These are phyloP conservation scores for Aspergillus sp. DNA, from an alignment of 2,329 filamentous ascomycete species.

Conservation along the genomic window DNA sequence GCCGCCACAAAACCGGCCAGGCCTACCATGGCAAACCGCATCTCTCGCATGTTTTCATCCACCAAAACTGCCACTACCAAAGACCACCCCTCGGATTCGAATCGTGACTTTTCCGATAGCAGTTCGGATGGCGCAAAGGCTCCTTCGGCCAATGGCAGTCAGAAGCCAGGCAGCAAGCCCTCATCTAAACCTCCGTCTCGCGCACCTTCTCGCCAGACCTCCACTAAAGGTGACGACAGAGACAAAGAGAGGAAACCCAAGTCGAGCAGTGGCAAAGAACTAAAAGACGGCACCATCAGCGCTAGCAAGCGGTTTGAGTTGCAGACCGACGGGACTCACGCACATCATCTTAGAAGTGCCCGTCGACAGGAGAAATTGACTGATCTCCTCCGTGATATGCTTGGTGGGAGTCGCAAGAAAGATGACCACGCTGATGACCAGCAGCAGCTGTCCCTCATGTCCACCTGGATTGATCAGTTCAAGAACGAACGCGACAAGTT, in stretches of 20 bases:
- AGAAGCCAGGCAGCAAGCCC: conserved; percentile 18
- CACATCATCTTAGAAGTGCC: conserved; percentile 81
- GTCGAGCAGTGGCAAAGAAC: conserved; percentile 20
- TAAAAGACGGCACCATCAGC: conserved; percentile 25
- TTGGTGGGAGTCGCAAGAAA: conserved; percentile 75
- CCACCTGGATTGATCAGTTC: conserved; percentile 90
- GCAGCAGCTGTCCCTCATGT: conserved; percentile 84
- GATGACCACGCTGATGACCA: conserved; percentile 55
- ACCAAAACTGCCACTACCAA: conserved; percentile 30
- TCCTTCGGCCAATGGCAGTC: conserved; percentile 23
- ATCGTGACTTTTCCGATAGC: conserved; percentile 32
- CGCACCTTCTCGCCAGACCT: conserved; percentile 29
- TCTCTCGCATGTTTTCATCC: conserved; percentile 42
- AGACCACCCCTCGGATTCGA: conserved; percentile 20
- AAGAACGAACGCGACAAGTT: conserved; percentile 76
- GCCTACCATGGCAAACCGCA: conserved; percentile 38
- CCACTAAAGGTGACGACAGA: conserved; percentile 23
- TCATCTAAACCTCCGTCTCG: conserved; percentile 26
- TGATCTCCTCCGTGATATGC: conserved; percentile 80
- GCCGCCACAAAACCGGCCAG: conserved; percentile 26
- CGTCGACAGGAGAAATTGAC: conserved; percentile 91
- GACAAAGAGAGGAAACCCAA: conserved; percentile 25
- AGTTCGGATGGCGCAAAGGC: conserved; percentile 30
- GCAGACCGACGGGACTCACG: conserved; percentile 63
- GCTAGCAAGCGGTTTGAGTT: conserved; percentile 49